Percentiles rank a stretch among this genome's conserved stretches.
phyloP scores from a whole-genome alignment of 2,329 filamentous ascomycete species.

The Penicillium sp. region DNA sequence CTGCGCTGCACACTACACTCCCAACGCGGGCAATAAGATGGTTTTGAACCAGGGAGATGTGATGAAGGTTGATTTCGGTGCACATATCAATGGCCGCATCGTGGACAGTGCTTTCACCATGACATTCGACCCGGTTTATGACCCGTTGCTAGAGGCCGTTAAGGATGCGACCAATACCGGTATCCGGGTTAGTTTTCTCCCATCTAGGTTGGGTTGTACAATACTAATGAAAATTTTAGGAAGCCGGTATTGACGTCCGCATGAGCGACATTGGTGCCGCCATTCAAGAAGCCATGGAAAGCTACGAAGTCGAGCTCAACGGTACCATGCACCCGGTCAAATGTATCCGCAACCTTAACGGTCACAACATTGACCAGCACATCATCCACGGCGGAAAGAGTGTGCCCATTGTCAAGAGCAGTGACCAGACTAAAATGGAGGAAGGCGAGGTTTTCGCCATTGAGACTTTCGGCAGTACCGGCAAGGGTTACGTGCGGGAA shows the following conservation, averaged over 20 bases:
- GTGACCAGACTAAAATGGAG: constrained; percentile 92
- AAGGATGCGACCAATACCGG: constrained; percentile 69
- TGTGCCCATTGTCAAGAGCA: constrained; percentile 85
- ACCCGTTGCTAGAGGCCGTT: constrained; percentile 61
- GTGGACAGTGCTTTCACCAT: constrained; percentile 68
- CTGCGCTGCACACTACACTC: constrained; percentile 79
- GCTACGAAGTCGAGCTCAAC: constrained; percentile 79
- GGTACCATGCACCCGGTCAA: constrained; percentile 75
- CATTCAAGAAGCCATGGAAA: constrained; percentile 91
- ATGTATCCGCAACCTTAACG: constrained; percentile 79
- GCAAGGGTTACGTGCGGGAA: constrained; percentile 79
- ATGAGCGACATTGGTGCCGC: constrained; percentile 77
- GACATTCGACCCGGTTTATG: constrained; percentile 63
- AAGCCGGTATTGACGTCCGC: constrained; percentile 87
- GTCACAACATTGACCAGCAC: constrained; percentile 84
- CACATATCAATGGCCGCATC: constrained; percentile 65
- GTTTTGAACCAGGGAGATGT: constrained; percentile 61
- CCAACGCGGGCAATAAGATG: constrained; percentile 80
- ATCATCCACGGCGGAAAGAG: constrained; percentile 88
- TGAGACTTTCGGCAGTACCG: constrained; percentile 91
- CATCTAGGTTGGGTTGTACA: background rate
- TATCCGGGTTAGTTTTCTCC: constrained; percentile 50
- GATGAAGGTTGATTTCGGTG: constrained; percentile 69
- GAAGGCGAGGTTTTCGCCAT: constrained; percentile 94
- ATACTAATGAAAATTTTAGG: constrained; percentile 41